These are phyloP conservation scores for Colletotrichum sublineola DNA, from an alignment of 2,329 filamentous ascomycete species.

Conservation along the genomic window DNA sequence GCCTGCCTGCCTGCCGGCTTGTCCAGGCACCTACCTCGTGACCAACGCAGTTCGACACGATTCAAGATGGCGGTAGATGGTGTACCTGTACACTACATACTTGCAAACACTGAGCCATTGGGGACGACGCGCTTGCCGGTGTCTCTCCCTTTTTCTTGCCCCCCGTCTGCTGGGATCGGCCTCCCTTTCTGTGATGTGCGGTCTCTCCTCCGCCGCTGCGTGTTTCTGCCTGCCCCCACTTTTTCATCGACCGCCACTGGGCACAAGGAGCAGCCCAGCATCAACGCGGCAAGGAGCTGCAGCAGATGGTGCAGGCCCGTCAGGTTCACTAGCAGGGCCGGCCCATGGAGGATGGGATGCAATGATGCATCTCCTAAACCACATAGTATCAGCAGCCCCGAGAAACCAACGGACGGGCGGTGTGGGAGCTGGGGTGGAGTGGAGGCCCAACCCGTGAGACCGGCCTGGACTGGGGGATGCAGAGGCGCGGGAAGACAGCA, in stretches of 20 bases:
- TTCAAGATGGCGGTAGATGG: neutral
- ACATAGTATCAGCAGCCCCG: conserved; percentile 15
- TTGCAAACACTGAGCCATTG: neutral
- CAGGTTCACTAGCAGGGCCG: conserved; percentile 6
- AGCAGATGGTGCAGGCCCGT: conserved; percentile 6
- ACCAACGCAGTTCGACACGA: neutral
- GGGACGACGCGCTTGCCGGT: conserved; percentile 1
- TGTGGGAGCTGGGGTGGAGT: conserved; percentile 11
- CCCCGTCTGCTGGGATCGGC: conserved; percentile 22
- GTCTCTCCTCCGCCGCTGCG: conserved; percentile 31
- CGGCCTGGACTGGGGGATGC: neutral
- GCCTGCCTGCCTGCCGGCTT: neutral
- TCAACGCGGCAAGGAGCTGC: conserved; percentile 23
- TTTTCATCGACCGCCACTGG: conserved; percentile 27
- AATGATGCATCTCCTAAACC: conserved; percentile 21
- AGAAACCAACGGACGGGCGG: conserved; percentile 30
- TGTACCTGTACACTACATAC: neutral
- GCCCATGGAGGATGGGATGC: conserved; percentile 18
- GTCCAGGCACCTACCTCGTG: neutral
- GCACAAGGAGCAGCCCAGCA: conserved; percentile 19
- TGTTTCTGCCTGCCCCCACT: conserved; percentile 31
- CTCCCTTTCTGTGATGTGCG: conserved; percentile 19
- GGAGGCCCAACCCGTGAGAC: neutral
- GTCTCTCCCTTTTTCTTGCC: conserved; percentile 20
- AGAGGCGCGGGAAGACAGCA: conserved; percentile 13